Base-by-base conservation (phyloP, 192 early-diverging fungal genomes). In the Linderina pennispora region DNA sequence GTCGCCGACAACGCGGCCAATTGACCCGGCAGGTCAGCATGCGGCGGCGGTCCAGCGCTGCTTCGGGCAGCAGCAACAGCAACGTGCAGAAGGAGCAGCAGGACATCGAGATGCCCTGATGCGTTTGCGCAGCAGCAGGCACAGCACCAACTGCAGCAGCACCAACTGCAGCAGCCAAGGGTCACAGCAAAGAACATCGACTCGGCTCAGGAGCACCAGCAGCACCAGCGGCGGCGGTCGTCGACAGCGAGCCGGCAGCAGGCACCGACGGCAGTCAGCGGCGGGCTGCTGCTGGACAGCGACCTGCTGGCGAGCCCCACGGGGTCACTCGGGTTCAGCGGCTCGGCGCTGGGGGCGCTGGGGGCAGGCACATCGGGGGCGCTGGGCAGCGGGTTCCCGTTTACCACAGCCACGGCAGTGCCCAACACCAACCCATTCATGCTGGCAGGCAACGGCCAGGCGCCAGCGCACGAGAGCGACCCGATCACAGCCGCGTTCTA, bases 391-490 rank as follows among this genome's bases (percentile, higher is more conserved):
- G 21, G 24, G 20, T 18, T 43, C 8, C 17, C n/a, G 10, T 15
- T n/a, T 5, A 16, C 24, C 14, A 43, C 43, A 21, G 11, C 53
- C 47, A 64, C 67, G 7, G 67, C 67, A 0, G 40, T 60, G 25
- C 67, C 67, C 11, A 56, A 48, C 32, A 16, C 67, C n/a, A 71
- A 71, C 35, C 67, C 67, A n/a, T 54, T 71, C 21, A 71, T 71
- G 67, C 61, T 71, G 3, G 61, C 67, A 9, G 67, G 67, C 25
- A 71, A 56, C 37, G 67, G 62, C 36, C 63, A 62, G 22, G 70
- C 50, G 9, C 70, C 70, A 5, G 28, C 46, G 3, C 16, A 35
- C 10, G 63, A 66, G 34, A 25, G 55, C 6, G 70, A 73, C 20
- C 58, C 70, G 9, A 61, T 73, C 26, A 61, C 63, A 2, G 48